Conservation (phyloP, 768 basidiomycete species). For the Amanita exitialis region DNA sequence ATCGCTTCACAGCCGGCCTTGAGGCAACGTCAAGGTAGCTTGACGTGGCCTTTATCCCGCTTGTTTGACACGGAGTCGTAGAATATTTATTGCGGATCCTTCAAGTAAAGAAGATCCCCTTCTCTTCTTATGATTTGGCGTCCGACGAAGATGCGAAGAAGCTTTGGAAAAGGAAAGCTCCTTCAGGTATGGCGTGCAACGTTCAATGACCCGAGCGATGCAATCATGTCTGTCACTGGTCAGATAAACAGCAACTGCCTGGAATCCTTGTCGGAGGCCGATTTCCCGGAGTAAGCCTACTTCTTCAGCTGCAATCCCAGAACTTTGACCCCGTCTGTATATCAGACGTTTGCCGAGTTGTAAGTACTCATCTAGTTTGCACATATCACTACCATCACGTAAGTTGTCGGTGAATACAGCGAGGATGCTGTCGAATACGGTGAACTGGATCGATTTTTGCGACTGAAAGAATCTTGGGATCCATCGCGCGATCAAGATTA, state of each 20-base stretch:
- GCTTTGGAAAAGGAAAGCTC: constrained; percentile 77
- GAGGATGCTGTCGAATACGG: constrained; percentile 80
- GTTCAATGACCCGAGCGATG: neutral
- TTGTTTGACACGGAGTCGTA: constrained; percentile 18
- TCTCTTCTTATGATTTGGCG: constrained; percentile 76
- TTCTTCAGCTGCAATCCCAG: neutral
- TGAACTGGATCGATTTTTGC: constrained; percentile 62
- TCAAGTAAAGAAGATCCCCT: constrained; percentile 80
- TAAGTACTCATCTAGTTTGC: constrained; percentile 22
- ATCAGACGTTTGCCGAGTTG: constrained; percentile 67
- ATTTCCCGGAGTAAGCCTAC: constrained; percentile 61
- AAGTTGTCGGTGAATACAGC: constrained; percentile 22
- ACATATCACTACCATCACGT: constrained; percentile 7
- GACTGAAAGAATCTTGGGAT: constrained; percentile 64
- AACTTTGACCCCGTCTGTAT: constrained; percentile 5
- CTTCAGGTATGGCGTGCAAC: constrained; percentile 33
- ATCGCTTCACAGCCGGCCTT: constrained; percentile 75
- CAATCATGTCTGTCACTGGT: constrained; percentile 1
- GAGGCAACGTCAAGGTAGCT: constrained; percentile 66
- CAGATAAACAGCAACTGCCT: constrained; percentile 79
- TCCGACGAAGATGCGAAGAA: constrained; percentile 74
- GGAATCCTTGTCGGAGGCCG: constrained; percentile 72
- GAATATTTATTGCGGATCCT: constrained; percentile 77
- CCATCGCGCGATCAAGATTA: constrained; percentile 46
- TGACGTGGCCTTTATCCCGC: neutral